Evolutionary conservation across 306 rosid species (phyloP).

Genomic region (Oxytropis ochrocephala): DNA sequence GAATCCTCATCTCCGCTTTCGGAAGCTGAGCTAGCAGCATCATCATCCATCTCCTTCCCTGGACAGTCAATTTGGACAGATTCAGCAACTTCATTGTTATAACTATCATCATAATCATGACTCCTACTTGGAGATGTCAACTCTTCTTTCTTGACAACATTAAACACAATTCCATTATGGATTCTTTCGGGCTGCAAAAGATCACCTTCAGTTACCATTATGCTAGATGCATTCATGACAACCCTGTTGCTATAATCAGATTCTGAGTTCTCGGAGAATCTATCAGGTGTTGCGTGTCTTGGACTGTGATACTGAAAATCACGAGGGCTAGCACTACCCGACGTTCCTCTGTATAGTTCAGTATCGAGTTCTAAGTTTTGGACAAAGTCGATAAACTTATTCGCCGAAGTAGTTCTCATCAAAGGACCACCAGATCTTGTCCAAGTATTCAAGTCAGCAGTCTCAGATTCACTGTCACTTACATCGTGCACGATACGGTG

Average conservation of each 20-base stretch:
- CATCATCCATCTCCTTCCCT: slow-evolving; percentile 67
- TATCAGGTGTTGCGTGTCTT: slow-evolving; percentile 46
- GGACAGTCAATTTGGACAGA: slow-evolving; percentile 59
- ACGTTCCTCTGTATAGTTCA: slow-evolving; percentile 44
- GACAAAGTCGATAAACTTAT: slow-evolving; percentile 70
- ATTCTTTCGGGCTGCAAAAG: slow-evolving; percentile 90
- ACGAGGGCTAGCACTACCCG: slow-evolving; percentile 30
- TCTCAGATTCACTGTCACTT: slow-evolving; percentile 83
- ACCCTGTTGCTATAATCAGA: slow-evolving; percentile 35
- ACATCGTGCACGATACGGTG: slow-evolving; percentile 51
- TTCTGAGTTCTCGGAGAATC: slow-evolving; percentile 47
- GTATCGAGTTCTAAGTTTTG: slow-evolving; percentile 59
- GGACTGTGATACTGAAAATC: slow-evolving; percentile 41
- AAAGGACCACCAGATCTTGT: slow-evolving; percentile 94
- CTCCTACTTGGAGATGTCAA: slow-evolving; percentile 44
- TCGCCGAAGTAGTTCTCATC: slow-evolving; percentile 85
- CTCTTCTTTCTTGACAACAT: slow-evolving; percentile 83
- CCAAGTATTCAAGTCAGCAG: slow-evolving; percentile 64
- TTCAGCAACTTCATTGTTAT: slow-evolving; percentile 49
- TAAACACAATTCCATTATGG: slow-evolving; percentile 73
- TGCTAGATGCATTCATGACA: slow-evolving; percentile 46
- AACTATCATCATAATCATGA: slow-evolving; percentile 46
- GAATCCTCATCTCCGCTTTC: slow-evolving; percentile 44
- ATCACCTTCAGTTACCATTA: slow-evolving; percentile 81
- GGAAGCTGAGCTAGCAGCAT: slow-evolving; percentile 54